Conservation (phyloP, 148 eudicot genomes). For the Euryodendron excelsum region DNA sequence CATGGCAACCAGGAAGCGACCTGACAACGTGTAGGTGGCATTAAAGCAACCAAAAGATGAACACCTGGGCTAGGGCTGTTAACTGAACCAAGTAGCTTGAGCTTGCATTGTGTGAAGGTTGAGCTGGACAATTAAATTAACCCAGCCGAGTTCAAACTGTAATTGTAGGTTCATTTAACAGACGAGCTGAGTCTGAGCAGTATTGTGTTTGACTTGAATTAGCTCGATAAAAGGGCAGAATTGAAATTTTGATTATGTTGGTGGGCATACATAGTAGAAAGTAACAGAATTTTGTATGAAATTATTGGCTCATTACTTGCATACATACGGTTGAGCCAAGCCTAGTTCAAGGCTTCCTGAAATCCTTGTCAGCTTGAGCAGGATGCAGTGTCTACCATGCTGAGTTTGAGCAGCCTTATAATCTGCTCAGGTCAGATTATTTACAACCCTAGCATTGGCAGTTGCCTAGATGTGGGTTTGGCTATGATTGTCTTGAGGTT, state of each 20-base stretch:
- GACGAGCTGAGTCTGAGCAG: not conserved
- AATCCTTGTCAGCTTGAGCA: not conserved
- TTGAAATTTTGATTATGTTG: not conserved
- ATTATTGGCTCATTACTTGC: not conserved
- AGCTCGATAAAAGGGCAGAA: not conserved
- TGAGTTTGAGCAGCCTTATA: not conserved
- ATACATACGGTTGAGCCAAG: not conserved
- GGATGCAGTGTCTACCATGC: not conserved
- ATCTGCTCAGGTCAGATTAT: not conserved
- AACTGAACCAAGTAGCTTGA: not conserved
- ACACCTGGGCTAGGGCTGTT: not conserved
- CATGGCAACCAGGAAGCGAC: not conserved
- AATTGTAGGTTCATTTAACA: not conserved
- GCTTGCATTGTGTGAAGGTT: not conserved
- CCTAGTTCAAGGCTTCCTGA: not conserved
- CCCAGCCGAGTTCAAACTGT: not conserved
- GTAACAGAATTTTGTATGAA: not conserved
- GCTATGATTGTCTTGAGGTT: not conserved
- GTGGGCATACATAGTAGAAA: not conserved
- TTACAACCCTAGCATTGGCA: not conserved
- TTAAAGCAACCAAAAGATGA: no score
- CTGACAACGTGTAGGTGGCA: no score
- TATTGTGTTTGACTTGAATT: not conserved
- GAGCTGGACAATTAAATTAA: not conserved
- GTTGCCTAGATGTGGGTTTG: not conserved